Evolutionary conservation across 768 basidiomycete genomes (phyloP).

Genomic region (Albatrellus ellisii): DNA sequence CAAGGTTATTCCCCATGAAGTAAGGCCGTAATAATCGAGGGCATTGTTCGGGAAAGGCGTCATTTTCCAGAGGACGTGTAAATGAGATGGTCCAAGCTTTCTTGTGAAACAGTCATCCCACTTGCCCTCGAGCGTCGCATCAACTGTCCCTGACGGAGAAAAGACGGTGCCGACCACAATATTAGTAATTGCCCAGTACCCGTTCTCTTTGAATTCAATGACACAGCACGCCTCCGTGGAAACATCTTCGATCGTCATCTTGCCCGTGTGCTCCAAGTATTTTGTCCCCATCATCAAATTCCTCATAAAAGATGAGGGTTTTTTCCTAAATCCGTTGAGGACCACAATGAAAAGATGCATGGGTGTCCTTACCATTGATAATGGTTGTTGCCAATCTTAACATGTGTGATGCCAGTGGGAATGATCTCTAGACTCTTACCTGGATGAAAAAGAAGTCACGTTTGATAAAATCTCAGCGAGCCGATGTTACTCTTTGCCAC

Average conservation of each 20-base stretch:
- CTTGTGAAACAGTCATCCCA: conserved; percentile 81
- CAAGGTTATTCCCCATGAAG: conserved; percentile 62
- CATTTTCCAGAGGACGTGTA: conserved; percentile 69
- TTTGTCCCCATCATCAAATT: conserved; percentile 87
- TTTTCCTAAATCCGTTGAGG: conserved; percentile 42
- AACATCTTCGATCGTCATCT: conserved; percentile 61
- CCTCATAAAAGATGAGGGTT: conserved; percentile 79
- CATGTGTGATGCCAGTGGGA: conserved; percentile 56
- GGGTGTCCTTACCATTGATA: conserved; percentile 52
- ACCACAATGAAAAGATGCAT: neutral
- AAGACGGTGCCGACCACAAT: conserved; percentile 51
- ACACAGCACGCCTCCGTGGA: conserved; percentile 43
- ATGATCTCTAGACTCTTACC: conserved; percentile 88
- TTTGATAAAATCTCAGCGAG: conserved; percentile 8
- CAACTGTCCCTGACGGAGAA: conserved; percentile 36
- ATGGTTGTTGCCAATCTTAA: conserved; percentile 52
- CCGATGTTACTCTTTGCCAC: conserved; percentile 17
- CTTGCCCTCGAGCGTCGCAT: conserved; percentile 68
- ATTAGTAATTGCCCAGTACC: conserved; percentile 75
- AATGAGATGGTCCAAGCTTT: conserved; percentile 50
- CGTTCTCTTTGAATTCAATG: conserved; percentile 77
- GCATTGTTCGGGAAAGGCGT: conserved; percentile 60
- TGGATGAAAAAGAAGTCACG: conserved; percentile 19
- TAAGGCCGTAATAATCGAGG: conserved; percentile 72
- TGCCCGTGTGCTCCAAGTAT: conserved; percentile 77